phyloP scores from a whole-genome alignment of 2,329 filamentous ascomycete genomes.

The Metarhizium rileyi region DNA sequence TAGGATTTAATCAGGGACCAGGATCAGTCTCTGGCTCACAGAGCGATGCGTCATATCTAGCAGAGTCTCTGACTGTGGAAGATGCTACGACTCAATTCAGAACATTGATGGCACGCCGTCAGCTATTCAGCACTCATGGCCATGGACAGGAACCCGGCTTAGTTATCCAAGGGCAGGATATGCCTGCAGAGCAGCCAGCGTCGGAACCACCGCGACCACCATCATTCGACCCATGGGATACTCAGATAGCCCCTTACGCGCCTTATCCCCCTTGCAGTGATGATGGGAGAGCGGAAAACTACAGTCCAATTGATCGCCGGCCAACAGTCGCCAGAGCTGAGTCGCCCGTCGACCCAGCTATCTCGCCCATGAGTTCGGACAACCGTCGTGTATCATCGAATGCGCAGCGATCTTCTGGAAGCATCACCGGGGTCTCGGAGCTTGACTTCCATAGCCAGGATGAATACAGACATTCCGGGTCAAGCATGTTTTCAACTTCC shows the following conservation, averaged over 20 bases:
- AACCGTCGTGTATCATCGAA: neutral
- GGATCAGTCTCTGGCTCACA: constrained; percentile 5
- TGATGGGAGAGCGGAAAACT: constrained; percentile 13
- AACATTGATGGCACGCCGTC: constrained; percentile 13
- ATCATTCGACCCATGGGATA: constrained; percentile 34
- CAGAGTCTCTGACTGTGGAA: constrained; percentile 12
- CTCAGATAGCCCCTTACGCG: constrained; percentile 17
- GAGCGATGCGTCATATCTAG: constrained; percentile 2
- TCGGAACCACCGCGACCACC: constrained; percentile 25
- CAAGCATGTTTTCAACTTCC: constrained; percentile 10
- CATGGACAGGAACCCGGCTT: neutral
- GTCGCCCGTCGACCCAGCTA: constrained; percentile 11
- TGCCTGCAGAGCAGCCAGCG: constrained; percentile 12
- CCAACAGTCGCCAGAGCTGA: constrained; percentile 5
- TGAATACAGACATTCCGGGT: constrained; percentile 9
- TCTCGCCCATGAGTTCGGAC: constrained; percentile 6
- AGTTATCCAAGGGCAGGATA: neutral
- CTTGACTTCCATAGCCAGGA: constrained; percentile 6
- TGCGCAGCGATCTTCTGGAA: constrained; percentile 1
- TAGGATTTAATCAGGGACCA: neutral
- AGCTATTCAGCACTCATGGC: neutral
- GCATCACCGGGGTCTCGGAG: constrained; percentile 4
- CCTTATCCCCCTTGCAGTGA: constrained; percentile 11
- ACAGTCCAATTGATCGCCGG: constrained; percentile 14
- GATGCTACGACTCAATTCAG: constrained; percentile 20